Percentiles rank a stretch among this genome's conserved stretches.
Evolutionary conservation across 768 basidiomycete species (phyloP).

Genomic region (Leccinum truebloodii): DNA sequence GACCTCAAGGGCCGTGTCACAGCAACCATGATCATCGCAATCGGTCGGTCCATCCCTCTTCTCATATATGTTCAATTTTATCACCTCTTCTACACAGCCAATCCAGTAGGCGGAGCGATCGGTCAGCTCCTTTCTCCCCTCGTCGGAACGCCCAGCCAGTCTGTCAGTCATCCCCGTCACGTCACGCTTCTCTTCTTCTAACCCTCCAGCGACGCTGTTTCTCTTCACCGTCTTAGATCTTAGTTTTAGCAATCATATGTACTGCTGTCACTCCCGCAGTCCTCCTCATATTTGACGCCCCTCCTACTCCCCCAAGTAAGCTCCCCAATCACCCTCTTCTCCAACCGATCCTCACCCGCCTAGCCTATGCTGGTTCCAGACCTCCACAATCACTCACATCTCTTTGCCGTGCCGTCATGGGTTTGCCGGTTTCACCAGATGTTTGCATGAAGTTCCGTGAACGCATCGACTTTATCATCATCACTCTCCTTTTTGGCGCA

Average conservation of each 20-base stretch:
- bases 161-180: constrained; percentile 45
- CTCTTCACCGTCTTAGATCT: constrained; percentile 43
- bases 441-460: constrained; percentile 63
- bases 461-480: constrained; percentile 67
- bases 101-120: constrained; percentile 72
- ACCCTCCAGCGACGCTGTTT: neutral
- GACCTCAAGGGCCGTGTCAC: constrained; percentile 74
- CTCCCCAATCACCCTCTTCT: neutral
- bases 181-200: neutral
- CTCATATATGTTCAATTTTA: neutral
- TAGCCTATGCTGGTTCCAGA: constrained; percentile 71
- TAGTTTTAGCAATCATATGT: constrained; percentile 70
- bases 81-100: constrained; percentile 43
- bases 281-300: constrained; percentile 58
- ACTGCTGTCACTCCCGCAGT: constrained; percentile 60
- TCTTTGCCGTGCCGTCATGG: constrained; percentile 56
- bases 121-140: constrained; percentile 74
- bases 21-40: constrained; percentile 62
- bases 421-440: constrained; percentile 40
- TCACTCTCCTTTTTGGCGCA: constrained; percentile 60
- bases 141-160: constrained; percentile 51
- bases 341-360: neutral
- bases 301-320: constrained; percentile 81
- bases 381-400: constrained; percentile 52
- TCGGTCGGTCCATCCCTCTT: constrained; percentile 34